Base-by-base conservation (phyloP, 1,139 yeast species). In the Kodamaea ohmeri region DNA sequence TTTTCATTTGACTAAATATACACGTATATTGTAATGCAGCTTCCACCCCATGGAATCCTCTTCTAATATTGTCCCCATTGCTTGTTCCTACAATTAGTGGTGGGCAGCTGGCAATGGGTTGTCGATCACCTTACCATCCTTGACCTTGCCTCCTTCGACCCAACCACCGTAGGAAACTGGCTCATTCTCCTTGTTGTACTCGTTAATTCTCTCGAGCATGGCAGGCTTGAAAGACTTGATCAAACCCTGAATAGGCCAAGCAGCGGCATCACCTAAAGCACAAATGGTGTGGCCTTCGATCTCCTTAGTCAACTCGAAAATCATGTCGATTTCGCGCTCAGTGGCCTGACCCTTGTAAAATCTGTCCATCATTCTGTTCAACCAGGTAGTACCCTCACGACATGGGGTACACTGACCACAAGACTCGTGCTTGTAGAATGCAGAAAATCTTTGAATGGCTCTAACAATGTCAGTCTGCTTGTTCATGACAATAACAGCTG, bases 331-430 rank as follows among this genome's bases (percentile, higher is more conserved):
- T 64, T 86, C 95, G 48, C 78, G 76, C 53, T 75, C 80, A 45
- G 76, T 73, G 36, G 94, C 95, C 69, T 84, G 92, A 36, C 95
- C 95, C 43, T 64, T 67, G 43, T 69, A 76, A 61, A 87, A 76
- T 58, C 95, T 77, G 57, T 83, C 85, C 95, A 86, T 86, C 76
- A 85, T 81, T 64, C 78, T 83, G 45, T 75, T 71, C 49, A 86
- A 68, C 85, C 92, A 86, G 22, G 95, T 83, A 34, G 96, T 87
- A 45, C 96, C 96, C 68, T 87, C 96, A 64, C 96, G 81, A 67
- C 96, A 87, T 43, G 96, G 96, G 12, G 96, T 86, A 71, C 95
- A 86, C 67, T 86, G 95, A 45, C 95, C 95, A 67, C 95, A 86
- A 8, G 94, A 83, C 71, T 86, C 95, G 63, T 86, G 95, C 68